Evolutionary conservation across 1,284 basidiomycete species (phyloP).

Genomic region (Sanghuangporus weigelae): DNA sequence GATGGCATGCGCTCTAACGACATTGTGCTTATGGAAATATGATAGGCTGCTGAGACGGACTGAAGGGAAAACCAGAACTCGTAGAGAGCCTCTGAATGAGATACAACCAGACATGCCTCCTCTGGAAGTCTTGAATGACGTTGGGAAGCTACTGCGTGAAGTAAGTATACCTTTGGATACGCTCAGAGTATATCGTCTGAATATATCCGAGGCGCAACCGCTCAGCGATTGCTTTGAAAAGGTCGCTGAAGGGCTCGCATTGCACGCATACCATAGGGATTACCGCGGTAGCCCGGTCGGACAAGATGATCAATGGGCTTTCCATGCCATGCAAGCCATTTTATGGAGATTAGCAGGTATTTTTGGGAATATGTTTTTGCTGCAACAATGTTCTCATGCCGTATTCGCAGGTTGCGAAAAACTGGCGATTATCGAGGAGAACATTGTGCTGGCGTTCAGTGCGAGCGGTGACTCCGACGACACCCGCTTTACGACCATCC

Average conservation of each 20-base stretch:
- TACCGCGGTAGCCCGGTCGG: slow-evolving; percentile 46
- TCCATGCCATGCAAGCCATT: slow-evolving; percentile 66
- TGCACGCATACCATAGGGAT: slow-evolving; percentile 62
- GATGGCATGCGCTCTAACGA: not conserved
- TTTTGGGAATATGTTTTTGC: slow-evolving; percentile 7
- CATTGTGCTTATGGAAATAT: not conserved
- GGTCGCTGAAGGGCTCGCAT: slow-evolving; percentile 58
- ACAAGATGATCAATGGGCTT: slow-evolving; percentile 58
- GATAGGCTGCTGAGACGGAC: slow-evolving; percentile 59
- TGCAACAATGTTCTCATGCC: not conserved
- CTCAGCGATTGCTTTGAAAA: slow-evolving; percentile 62
- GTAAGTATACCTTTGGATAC: slow-evolving; percentile 28
- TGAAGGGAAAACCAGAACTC: slow-evolving; percentile 21
- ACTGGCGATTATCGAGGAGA: slow-evolving; percentile 61
- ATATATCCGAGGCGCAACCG: slow-evolving; percentile 57
- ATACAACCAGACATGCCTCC: slow-evolving; percentile 75
- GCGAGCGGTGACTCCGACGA: slow-evolving; percentile 52
- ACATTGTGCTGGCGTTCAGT: slow-evolving; percentile 63
- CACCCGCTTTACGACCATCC: slow-evolving; percentile 50
- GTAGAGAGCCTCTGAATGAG: slow-evolving; percentile 56
- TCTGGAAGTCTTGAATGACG: slow-evolving; percentile 68
- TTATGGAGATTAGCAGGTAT: slow-evolving; percentile 67
- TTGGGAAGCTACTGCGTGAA: slow-evolving; percentile 56
- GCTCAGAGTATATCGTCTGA: not conserved
- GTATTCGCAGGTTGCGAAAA: slow-evolving; percentile 52